Evolutionary conservation across 345 rosid species (phyloP), one percentile per base, ranked within the genome.

Genomic region (Rubroshorea leprosula): DNA sequence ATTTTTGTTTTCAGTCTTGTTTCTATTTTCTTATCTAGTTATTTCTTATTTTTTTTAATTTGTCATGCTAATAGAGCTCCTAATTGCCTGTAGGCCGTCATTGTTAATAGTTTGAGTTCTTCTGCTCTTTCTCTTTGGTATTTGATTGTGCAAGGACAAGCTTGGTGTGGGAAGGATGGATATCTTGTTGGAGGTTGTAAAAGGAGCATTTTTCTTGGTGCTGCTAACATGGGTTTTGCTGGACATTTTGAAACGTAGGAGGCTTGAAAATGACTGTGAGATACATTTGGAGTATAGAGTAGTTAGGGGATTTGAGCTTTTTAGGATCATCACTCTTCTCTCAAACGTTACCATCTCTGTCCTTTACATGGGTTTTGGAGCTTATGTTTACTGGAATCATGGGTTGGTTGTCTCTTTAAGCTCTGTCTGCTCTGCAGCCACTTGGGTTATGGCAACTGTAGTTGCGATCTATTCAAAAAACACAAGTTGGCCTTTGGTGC

Each of bases 401-500:
- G 2, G 62, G n/a, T n/a, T n/a, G 21, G 29, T 17, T 15, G 4
- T 73, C 18, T 47, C 70, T 51, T 39, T 12, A n/a, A 65, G 67
- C 14, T 48, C 58, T 18, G 23, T 74, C 21, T 47, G 55, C 57
- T 59, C 48, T 5, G 70, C 63, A 14, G 4, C 66, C 49, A 57
- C 77, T 31, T 84, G 90, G 90, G 53, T 66, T 68, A 44, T 69
- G 21, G 81, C 77, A 31, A 54, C 78, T 51, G 23, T 47, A 5
- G 64, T 73, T 56, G 64, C 66, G 16, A 23, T 72, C 35, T 68
- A 46, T 64, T 63, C 76, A 11, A 51, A 61, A 15, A 45, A 59
- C 59, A 74, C 18, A 45, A 44, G 44, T 12, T 76, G 84, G 87
- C 87, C 90, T 41, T 1, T 68, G 10, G 70, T 79, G 15, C 76